Evolutionary conservation across 805 yeast genomes (phyloP).

Genomic region (Myxozyma neotropica): DNA sequence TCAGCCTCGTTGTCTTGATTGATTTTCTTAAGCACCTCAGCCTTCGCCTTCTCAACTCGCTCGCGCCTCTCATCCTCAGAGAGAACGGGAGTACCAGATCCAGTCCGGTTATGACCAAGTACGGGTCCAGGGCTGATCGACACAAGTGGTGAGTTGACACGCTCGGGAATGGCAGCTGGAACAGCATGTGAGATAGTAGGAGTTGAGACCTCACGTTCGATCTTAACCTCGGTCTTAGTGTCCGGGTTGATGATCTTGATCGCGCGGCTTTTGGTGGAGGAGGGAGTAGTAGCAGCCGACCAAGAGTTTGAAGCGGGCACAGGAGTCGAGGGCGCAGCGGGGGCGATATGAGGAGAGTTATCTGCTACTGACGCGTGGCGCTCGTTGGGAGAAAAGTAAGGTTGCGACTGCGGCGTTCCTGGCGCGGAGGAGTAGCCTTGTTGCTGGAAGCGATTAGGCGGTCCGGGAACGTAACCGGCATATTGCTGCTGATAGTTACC

Average conservation of each 20-base stretch:
- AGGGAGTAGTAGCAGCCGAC: conserved; percentile 1
- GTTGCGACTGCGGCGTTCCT: conserved; percentile 16
- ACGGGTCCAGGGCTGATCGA: conserved; percentile 17
- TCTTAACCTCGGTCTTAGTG: conserved; percentile 31
- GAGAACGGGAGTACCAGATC: conserved; percentile 25
- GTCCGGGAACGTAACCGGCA: not conserved
- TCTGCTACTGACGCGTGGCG: conserved; percentile 18
- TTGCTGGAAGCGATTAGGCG: conserved; percentile 9
- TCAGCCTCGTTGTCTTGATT: conserved; percentile 18
- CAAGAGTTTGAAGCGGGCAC: not conserved
- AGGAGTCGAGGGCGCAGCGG: conserved; percentile 12
- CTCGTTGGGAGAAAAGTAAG: conserved; percentile 10
- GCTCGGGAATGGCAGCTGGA: conserved; percentile 10
- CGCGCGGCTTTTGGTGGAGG: conserved; percentile 28
- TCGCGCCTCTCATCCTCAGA: conserved; percentile 34
- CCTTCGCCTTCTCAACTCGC: conserved; percentile 24
- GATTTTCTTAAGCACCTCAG: conserved; percentile 27
- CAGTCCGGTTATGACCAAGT: conserved; percentile 20
- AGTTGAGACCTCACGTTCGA: conserved; percentile 14
- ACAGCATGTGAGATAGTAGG: conserved; percentile 9
- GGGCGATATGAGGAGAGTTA: conserved; percentile 20
- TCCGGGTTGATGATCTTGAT: conserved; percentile 35
- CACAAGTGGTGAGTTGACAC: conserved; percentile 12
- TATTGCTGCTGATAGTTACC: conserved; percentile 10
- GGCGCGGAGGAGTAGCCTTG: conserved; percentile 3